A percentile compares a stretch with the other conserved stretches of the same genome.
Evolutionary conservation across 306 rosid genomes (phyloP).

Genomic region (Corylus avellana): DNA sequence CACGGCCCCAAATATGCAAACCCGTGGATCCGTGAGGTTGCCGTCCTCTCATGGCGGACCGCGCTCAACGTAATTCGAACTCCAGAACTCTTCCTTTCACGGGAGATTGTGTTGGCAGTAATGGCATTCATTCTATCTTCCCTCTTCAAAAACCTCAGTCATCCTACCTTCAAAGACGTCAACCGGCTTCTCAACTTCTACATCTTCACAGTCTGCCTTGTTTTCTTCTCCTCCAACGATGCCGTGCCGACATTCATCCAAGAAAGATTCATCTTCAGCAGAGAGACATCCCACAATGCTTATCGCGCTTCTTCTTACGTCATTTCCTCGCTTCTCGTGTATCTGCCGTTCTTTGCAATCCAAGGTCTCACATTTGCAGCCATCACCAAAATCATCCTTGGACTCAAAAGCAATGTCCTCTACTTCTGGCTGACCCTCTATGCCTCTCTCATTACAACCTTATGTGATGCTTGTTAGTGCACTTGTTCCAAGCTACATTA

Average conservation of each 20-base stretch:
- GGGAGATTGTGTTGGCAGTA: constrained; percentile 76
- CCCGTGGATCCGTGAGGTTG: constrained; percentile 82
- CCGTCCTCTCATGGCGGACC: constrained; percentile 78
- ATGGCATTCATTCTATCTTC: constrained; percentile 77
- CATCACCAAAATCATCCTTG: constrained; percentile 61
- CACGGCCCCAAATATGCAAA: constrained; percentile 68
- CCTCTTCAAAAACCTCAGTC: constrained; percentile 53
- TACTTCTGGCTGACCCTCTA: constrained; percentile 69
- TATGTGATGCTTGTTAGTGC: constrained; percentile 94
- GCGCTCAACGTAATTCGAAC: constrained; percentile 74
- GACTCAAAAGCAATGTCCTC: constrained; percentile 44
- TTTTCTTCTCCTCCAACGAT: constrained; percentile 91
- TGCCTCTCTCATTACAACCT: constrained; percentile 82
- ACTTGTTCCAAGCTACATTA: constrained; percentile 87
- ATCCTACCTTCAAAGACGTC: constrained; percentile 55
- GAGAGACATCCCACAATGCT: constrained; percentile 88
- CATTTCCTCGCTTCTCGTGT: constrained; percentile 59
- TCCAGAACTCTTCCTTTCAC: constrained; percentile 84
- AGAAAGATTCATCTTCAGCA: constrained; percentile 84
- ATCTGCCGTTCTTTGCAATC: constrained; percentile 83
- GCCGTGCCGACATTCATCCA: constrained; percentile 88
- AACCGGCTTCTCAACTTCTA: constrained; percentile 84
- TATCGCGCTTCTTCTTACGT: constrained; percentile 63
- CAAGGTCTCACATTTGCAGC: constrained; percentile 86
- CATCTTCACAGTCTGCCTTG: constrained; percentile 80